phyloP scores from a whole-genome alignment of 2,329 filamentous ascomycete species.

The Nothophoma quercina region DNA sequence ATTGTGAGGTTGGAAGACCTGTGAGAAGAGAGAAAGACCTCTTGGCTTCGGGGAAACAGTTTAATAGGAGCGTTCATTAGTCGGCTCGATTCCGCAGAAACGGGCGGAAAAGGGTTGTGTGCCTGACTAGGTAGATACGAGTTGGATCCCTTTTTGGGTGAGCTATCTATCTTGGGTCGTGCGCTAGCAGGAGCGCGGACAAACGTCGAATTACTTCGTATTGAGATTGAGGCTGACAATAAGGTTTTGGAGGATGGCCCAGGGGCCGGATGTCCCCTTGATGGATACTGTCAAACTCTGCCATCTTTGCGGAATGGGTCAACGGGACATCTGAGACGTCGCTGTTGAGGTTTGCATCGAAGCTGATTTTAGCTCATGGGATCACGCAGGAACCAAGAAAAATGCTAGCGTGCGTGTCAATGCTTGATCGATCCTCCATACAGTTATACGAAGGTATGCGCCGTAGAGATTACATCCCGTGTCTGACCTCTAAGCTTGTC shows the following conservation, averaged over 20 bases:
- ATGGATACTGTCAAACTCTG: slow-evolving; percentile 26
- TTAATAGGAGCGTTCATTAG: slow-evolving; percentile 28
- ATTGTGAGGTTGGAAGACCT: slow-evolving; percentile 30
- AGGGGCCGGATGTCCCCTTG: slow-evolving; percentile 22
- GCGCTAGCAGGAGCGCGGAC: slow-evolving; percentile 25
- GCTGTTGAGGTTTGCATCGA: slow-evolving; percentile 26
- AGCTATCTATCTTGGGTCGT: slow-evolving; percentile 30
- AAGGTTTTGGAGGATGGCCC: slow-evolving; percentile 25
- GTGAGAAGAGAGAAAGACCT: slow-evolving; percentile 28
- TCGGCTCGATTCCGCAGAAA: slow-evolving; percentile 26
- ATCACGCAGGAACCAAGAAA: slow-evolving; percentile 27
- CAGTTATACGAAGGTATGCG: background rate
- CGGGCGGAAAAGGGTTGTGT: slow-evolving; percentile 27
- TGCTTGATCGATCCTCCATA: slow-evolving; percentile 21
- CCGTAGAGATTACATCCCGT: slow-evolving; percentile 11
- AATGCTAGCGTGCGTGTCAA: slow-evolving; percentile 29
- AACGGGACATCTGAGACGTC: slow-evolving; percentile 23
- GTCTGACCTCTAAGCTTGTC: slow-evolving; percentile 26
- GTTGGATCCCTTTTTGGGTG: slow-evolving; percentile 27
- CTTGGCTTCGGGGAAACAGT: slow-evolving; percentile 26
- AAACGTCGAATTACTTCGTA: slow-evolving; percentile 31
- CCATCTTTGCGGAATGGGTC: slow-evolving; percentile 28
- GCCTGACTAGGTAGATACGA: slow-evolving; percentile 28
- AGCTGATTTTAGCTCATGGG: slow-evolving; percentile 24
- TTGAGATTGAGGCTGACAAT: slow-evolving; percentile 23